Evolutionary conservation across 2,329 filamentous ascomycete genomes (phyloP), one percentile per base, ranked within the genome.

Genomic region (Lasiodiplodia gonubiensis): DNA sequence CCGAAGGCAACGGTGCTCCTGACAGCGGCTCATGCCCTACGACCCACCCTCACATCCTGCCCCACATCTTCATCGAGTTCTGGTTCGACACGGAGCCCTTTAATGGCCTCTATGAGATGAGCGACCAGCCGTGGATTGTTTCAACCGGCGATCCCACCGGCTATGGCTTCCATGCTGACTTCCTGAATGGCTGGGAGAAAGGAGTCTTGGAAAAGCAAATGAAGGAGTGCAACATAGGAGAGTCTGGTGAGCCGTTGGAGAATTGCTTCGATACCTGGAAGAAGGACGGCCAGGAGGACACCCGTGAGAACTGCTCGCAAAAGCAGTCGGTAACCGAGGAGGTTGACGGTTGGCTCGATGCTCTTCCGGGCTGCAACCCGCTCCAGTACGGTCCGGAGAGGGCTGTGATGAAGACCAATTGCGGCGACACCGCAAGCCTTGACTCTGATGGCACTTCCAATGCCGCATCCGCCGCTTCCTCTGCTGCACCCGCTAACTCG

Each of bases 321-420:
- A 71, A 54, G 30, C 59, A 60, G 0, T 18, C 52, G 2, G 66
- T 67, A 25, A 49, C 25, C 12, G 68, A 69, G 16, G 71, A 70
- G 57, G 55, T 52, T 3, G 68, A 69, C 2, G 71, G 74, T 2
- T 71, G 72, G 42, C 57, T 78, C 6, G 72, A 77, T 16, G 73
- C 72, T 64, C 75, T 79, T 8, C 77, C 77, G 42, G 77, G 77
- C 25, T 79, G 77, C 73, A 79, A 79, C 67, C 76, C 77, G n/a
- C 66, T 79, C 33, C 77, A 79, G 68, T 69, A 71, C 59, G 77
- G 77, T 2, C 77, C 77, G 51, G 74, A 72, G 25, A 69, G 68
- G 33, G 77, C 77, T 18, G 77, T 73, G 11, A 23, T 52, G 46
- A 51, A 48, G 35, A 30, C 64, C 4, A 51, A 46, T 27, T 66